phyloP scores from a whole-genome alignment of 768 basidiomycete species.

The Scleroderma bovista region DNA sequence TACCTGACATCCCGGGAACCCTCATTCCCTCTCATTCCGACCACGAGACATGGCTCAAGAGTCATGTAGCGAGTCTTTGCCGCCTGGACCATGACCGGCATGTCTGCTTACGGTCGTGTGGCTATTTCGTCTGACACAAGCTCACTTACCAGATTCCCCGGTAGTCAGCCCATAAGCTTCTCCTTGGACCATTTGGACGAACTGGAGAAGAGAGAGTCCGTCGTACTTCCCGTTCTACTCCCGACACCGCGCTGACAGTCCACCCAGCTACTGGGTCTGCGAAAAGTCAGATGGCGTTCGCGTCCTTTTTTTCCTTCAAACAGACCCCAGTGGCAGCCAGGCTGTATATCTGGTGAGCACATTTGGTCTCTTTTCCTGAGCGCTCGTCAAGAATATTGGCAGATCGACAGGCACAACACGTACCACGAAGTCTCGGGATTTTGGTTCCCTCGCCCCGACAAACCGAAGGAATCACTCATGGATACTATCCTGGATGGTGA shows the following conservation, averaged over 20 bases:
- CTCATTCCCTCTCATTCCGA: slow-evolving; percentile 50
- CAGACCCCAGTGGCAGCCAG: slow-evolving; percentile 51
- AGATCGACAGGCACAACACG: slow-evolving; percentile 94
- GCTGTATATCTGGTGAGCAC: slow-evolving; percentile 68
- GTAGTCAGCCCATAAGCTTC: slow-evolving; percentile 95
- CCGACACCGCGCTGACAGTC: slow-evolving; percentile 10
- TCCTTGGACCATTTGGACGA: slow-evolving; percentile 58
- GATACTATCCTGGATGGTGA: slow-evolving; percentile 91
- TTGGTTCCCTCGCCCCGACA: slow-evolving; percentile 86
- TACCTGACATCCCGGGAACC: slow-evolving; percentile 69
- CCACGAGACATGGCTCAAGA: slow-evolving; percentile 61
- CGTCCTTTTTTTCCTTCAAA: slow-evolving; percentile 76
- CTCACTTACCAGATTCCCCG: slow-evolving; percentile 68
- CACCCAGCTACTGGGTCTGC: slow-evolving; percentile 91
- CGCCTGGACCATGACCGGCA: slow-evolving; percentile 60
- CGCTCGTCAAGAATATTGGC: slow-evolving; percentile 6
- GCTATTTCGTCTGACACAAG: neutral
- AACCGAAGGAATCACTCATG: slow-evolving; percentile 57
- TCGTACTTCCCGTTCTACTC: neutral
- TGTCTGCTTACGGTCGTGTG: slow-evolving; percentile 14
- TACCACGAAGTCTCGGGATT: slow-evolving; percentile 74
- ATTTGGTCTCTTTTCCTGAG: slow-evolving; percentile 1
- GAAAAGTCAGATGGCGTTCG: slow-evolving; percentile 97
- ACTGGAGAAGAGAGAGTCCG: slow-evolving; percentile 79
- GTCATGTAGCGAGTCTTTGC: slow-evolving; percentile 60